Base-by-base conservation (phyloP, 495 filamentous ascomycete genomes). In the Chaetomidium leptoderma region DNA sequence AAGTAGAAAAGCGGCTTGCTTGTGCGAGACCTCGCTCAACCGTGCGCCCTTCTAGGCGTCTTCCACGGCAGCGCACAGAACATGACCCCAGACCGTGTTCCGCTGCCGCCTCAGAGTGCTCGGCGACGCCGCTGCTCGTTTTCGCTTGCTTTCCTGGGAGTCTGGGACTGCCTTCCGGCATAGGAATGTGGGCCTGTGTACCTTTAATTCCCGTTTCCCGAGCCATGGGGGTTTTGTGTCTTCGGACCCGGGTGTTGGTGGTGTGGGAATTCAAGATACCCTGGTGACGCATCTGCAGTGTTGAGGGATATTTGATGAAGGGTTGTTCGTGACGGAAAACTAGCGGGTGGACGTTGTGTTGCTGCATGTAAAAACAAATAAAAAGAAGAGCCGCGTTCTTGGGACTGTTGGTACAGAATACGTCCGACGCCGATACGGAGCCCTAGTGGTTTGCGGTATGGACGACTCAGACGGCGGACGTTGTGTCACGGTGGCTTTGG, bases 401-500 rank as follows among this genome's bases (percentile, higher is more conserved):
- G n/a, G n/a, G n/a, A n/a, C n/a, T n/a, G n/a, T n/a, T n/a, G n/a
- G n/a, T n/a, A n/a, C n/a, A n/a, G n/a, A n/a, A n/a, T n/a, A n/a
- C n/a, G n/a, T n/a, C n/a, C n/a, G n/a, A n/a, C n/a, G n/a, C n/a
- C n/a, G n/a, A n/a, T n/a, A n/a, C n/a, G n/a, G n/a, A n/a, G n/a
- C n/a, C n/a, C n/a, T n/a, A 17, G 39, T 32, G 39, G 17, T 17
- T 37, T 49, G 26, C 17, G 16, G 13, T 16, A 45, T 39, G 58
- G 36, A 35, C n/a, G n/a, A n/a, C n/a, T n/a, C n/a, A n/a, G n/a
- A n/a, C n/a, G n/a, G n/a, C n/a, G 39, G 48, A 57, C 19, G 58
- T 45, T 48, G 62, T 64, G 58, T 61, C 44, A 64, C 62, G 13
- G 58, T 61, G 58, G 62, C 49, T 56, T 60, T 48, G 55, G 27